Base-by-base conservation (phyloP, 208 protist species). In the Herpetomonas samuelpessoai region DNA sequence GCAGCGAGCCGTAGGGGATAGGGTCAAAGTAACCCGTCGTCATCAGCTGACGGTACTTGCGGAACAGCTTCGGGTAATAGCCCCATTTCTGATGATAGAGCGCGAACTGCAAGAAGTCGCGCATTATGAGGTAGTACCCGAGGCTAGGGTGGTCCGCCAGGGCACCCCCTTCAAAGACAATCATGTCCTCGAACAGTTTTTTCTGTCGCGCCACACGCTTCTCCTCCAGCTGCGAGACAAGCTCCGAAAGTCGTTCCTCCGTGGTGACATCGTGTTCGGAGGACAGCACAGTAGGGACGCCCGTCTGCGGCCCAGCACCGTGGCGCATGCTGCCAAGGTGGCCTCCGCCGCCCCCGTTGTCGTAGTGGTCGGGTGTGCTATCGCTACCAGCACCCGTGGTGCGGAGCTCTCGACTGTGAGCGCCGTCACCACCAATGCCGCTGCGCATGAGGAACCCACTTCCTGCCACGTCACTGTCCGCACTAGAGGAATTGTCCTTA, bases 11-110 rank as follows among this genome's bases (percentile, higher is more conserved):
- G 73, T 83, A 95, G 1, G 88, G 88, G 30, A 95, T 81, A 19
- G 88, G 88, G 60, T 91, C 84, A 62, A 91, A 95, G 77, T 92
- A 95, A 26, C 82, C 84, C 14, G 71, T 88, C 27, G 83, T 92
- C 83, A 93, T 91, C 7, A 91, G 68, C 57, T 91, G 70, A 0
- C 86, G 74, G 56, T 96, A 92, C 64, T 96, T 93, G 67, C 86
- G 76, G 47, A 80, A 81, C 30, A 95, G 67, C 59, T 92, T 93
- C 22, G 85, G 87, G 72, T 89, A 92, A 75, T 96, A 96, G 10
- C 90, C 90, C 85, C 86, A 93, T 58, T 86, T 90, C 46, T 72
- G 50, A 62, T 96, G 75, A 52, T 96, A 93, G 6, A 96, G 65
- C 25, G 81, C 83, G 58, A 93, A 93, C 51, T 93, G 87, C 24